Base-by-base conservation (phyloP, 176 grass and related monocot species). In the Cenchrus purpureus region DNA sequence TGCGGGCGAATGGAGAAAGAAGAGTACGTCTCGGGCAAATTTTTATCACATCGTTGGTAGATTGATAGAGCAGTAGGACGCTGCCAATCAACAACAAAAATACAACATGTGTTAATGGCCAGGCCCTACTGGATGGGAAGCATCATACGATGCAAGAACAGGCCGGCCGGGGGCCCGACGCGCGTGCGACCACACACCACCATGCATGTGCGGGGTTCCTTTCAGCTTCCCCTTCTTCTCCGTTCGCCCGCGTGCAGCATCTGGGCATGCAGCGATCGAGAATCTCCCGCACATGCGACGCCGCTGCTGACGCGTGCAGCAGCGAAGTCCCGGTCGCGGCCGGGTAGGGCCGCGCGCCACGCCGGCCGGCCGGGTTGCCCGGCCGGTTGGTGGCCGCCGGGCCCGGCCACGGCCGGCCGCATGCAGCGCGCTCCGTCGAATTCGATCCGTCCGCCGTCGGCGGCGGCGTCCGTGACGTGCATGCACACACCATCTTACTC, bases 271-370 rank as follows among this genome's bases (percentile, higher is more conserved):
- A 17, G 19, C 68, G 42, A 46, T 46, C 69, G 5, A 25, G 71
- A 52, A 73, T 73, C 71, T 73, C 31, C 22, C 13, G 48, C 71
- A 73, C 48, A 52, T 73, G 71, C 22, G 11, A 73, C 44, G 42
- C 19, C 16, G 28, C 64, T 15, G 65, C 31, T 12, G 65, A 40
- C 32, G 65, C 14, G 8, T 69, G 66, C 40, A 10, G 7, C 64
- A 40, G 65, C 67, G 19, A 1, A 19, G 8, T 2, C 46, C 45
- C 31, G 31, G 31, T 40, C 8, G 4, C 68, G 10, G 43, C 22
- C 31, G 31, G 31, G 37, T 40, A 40, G 70, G 48, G 71, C 71
- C 71, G 46, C 16, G 20, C 49, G 20, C 46, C 71, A 73, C 71
- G 71, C 46, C 71, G 71, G 22, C 22, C 31, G 31, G 31, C 31